Evolutionary conservation across 768 basidiomycete species (phyloP), one percentile per base, ranked within the genome.

Genomic region (Cystobasidium ongulense): DNA sequence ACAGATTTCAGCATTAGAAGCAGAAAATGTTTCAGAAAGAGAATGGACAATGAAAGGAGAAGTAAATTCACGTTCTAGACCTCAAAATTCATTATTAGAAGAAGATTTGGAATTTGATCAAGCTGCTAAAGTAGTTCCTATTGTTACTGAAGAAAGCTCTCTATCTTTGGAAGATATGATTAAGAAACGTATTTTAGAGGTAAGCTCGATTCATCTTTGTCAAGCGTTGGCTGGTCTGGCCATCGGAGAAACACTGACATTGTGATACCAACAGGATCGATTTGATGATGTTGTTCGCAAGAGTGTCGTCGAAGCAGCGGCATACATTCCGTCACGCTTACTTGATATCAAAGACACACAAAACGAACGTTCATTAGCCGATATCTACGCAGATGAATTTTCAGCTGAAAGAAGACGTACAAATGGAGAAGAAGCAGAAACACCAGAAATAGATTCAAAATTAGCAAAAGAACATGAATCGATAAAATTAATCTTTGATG

Each of bases 31-130:
- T 64, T 88, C 87, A 1, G 85, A 87, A 63, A 97, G 97, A 81
- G 88, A 91, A 74, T 99, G 96, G 96, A 88, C 88, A 5, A 84
- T 96, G 33, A 86, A 90, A 84, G 94, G 96, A 61, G 95, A 98
- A 82, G 91, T 92, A 36, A 86, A 86, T 25, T 86, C 92, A 5
- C 86, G 88, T 46, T 82, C 88, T 52, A 86, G 96, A 64, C 95
- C 96, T 2, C 87, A 91, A 80, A 93, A 99, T 81, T 90, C 90
- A 10, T 84, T 98, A 23, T 85, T 99, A 15, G 91, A 91, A 80
- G 90, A 98, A 80, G 91, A 96, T 81, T 85, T 99, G 35, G 95
- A 97, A 72, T 98, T 93, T 76, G 96, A 98, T 74, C 88, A 92
- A 33, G 87, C 88, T 27, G 87, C 88, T 83, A 95, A 92, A 81